Percentiles rank a stretch among this genome's conserved stretches.
These are phyloP conservation scores for Rhododendron mucronatum DNA, from an alignment of 148 eudicot species.

Conservation along the genomic window DNA sequence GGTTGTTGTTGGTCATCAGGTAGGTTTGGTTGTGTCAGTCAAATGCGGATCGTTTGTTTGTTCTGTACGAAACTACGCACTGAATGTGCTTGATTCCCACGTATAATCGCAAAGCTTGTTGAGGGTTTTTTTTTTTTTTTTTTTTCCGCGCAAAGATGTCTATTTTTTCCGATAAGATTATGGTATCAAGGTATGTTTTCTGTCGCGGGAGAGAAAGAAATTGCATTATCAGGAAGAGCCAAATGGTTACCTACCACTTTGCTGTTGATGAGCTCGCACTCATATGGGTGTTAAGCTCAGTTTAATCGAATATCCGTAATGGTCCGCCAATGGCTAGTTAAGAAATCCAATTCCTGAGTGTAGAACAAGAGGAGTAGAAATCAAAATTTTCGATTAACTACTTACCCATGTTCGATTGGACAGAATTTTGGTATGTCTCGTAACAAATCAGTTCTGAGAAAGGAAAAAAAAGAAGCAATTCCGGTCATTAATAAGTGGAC, in stretches of 20 bases:
- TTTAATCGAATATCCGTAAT: no score
- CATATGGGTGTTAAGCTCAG: neutral
- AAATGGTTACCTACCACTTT: neutral
- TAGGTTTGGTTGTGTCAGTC: neutral
- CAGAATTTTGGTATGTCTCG: no score
- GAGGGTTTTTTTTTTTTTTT: neutral
- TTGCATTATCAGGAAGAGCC: neutral
- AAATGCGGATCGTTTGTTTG: neutral
- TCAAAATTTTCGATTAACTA: neutral
- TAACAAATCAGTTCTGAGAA: no score
- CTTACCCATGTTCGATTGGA: neutral
- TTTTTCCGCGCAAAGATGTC: neutral
- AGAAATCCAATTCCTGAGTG: no score
- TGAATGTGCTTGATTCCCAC: neutral
- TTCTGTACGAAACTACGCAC: neutral
- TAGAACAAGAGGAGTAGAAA: neutral
- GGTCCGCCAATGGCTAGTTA: neutral
- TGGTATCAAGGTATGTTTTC: neutral
- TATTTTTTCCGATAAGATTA: no score
- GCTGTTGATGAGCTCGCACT: neutral
- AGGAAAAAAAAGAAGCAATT: no score
- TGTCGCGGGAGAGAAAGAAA: neutral
- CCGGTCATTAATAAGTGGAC: no score
- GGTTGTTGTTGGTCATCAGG: neutral
- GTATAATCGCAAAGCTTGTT: neutral